A percentile compares a stretch with the other conserved stretches of the same genome.
phyloP scores from a whole-genome alignment of 2,329 filamentous ascomycete species.

The Verticillium isaacii region DNA sequence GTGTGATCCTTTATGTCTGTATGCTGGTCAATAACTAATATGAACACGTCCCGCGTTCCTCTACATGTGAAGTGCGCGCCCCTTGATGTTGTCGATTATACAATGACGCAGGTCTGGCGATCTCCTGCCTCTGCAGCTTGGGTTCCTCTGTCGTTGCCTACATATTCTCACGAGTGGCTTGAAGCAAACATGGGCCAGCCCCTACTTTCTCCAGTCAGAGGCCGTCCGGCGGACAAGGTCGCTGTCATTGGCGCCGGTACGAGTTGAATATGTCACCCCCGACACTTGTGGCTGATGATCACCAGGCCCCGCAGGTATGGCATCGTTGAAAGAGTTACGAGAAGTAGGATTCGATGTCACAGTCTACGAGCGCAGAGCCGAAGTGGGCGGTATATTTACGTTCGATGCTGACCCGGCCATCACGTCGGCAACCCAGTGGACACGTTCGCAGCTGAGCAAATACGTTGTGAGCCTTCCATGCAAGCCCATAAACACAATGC shows the following conservation, averaged over 20 bases:
- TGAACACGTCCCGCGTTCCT: not conserved
- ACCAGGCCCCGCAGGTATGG: slow-evolving; percentile 16
- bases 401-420: slow-evolving; percentile 15
- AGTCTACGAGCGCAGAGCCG: slow-evolving; percentile 15
- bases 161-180: not conserved
- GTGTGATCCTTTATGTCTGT: no score
- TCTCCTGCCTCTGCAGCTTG: not conserved
- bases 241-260: slow-evolving; percentile 17
- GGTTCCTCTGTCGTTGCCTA: not conserved
- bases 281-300: not conserved
- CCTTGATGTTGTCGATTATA: not conserved
- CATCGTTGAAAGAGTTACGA: slow-evolving; percentile 16
- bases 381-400: slow-evolving; percentile 17
- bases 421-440: slow-evolving; percentile 15
- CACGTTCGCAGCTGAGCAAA: slow-evolving; percentile 18
- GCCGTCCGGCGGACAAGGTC: not conserved
- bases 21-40: no score
- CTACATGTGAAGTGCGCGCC: not conserved
- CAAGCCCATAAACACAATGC: not conserved
- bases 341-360: slow-evolving; percentile 19
- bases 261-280: not conserved
- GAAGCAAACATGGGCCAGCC: not conserved
- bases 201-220: not conserved
- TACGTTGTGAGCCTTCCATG: slow-evolving; percentile 13
- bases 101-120: not conserved